Evolutionary conservation across 2,329 filamentous ascomycete species (phyloP), one percentile per base, ranked within the genome.

Genomic region (Fusarium fracticaudum): DNA sequence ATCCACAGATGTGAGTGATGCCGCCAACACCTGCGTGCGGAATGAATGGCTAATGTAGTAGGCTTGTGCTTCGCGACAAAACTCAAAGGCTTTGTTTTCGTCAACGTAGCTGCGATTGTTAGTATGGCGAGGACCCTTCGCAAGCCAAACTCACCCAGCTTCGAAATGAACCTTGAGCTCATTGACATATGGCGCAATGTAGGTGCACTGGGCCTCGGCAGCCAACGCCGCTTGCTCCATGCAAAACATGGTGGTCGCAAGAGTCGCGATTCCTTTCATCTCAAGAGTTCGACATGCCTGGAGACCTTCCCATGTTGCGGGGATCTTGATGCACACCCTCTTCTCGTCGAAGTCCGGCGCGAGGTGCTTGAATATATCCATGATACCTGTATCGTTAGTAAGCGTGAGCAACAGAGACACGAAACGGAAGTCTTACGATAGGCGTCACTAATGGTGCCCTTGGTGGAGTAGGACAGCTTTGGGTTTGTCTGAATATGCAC

Each of bases 121-220:
- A 72, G 59, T 43, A 1, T 24, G 31, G 26, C 48, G 35, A 40
- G 43, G 44, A 5, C 18, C 24, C 29, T 48, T 31, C 31, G n/a
- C 26, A 48, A 37, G 18, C 11, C 13, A 37, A 6, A 77, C 81
- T 73, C 78, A 88, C 85, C 80, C 82, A 18, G 82, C 76, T 47
- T 89, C 87, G 64, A 91, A 89, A 74, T 92, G 90, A 10, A 91
- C 90, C 71, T 87, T 88, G 45, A 92, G 81, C 72, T 92, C 90
- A 76, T 92, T 91, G 37, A 92, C 88, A 70, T 91, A 92, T 0
- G 91, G 91, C 1, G 90, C 89, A 48, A 92, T 88, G 74, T 91
- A 92, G 2, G 86, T 86, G 73, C 90, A 92, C 8, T 86, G 84
- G 1, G 86, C 87, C 57, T 90, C 86, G 2, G 85, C 87, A 1